A percentile compares a stretch with the other conserved stretches of the same genome.
Evolutionary conservation across 768 basidiomycete species (phyloP).

Genomic region (Podaxis mareebaensis): DNA sequence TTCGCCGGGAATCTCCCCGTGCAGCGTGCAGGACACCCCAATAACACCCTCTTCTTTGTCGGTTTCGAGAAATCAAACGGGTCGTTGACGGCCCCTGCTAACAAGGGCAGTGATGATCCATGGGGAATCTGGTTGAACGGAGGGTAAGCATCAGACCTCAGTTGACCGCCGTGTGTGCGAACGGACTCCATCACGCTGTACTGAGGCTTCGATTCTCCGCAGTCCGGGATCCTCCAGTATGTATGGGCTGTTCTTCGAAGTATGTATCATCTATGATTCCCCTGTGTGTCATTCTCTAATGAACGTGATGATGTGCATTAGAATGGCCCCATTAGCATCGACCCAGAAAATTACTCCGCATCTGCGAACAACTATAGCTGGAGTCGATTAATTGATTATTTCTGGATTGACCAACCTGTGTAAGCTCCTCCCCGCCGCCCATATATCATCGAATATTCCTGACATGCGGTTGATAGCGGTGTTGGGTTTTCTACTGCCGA

Average conservation of each 20-base stretch:
- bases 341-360: conserved; percentile 44
- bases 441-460: neutral
- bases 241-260: conserved; percentile 64
- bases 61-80: conserved; percentile 58
- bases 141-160: conserved; percentile 35
- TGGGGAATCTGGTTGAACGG: conserved; percentile 80
- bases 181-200: neutral
- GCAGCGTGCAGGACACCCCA: conserved; percentile 57
- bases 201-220: conserved; percentile 1
- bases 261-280: conserved; percentile 26
- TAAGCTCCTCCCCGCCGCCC: conserved; percentile 24
- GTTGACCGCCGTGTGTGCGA: neutral
- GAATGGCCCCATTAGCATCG: conserved; percentile 72
- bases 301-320: conserved; percentile 23
- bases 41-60: conserved; percentile 68
- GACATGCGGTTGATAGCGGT: conserved; percentile 32
- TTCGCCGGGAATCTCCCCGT: conserved; percentile 69
- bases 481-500: conserved; percentile 68
- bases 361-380: conserved; percentile 57
- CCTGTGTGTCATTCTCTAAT: neutral
- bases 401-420: conserved; percentile 80
- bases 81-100: conserved; percentile 47
- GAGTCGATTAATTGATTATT: conserved; percentile 60
- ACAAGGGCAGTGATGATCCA: conserved; percentile 42
- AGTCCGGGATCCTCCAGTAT: conserved; percentile 75